Evolutionary conservation across 108 stramenopile species (phyloP).

Genomic region (Skeletonema potamos): DNA sequence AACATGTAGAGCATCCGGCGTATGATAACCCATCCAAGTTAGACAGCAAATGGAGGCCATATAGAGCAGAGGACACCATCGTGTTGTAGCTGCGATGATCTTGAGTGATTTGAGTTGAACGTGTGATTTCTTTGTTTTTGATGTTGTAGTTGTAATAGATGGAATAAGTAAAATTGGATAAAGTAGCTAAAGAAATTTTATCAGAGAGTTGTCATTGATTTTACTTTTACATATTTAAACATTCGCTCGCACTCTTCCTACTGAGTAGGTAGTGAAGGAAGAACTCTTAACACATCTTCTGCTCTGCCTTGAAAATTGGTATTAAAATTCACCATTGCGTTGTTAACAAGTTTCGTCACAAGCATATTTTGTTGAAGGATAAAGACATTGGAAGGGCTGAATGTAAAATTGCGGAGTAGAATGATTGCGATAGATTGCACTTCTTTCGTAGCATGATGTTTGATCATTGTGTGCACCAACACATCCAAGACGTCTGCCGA

Average conservation of each 20-base stretch:
- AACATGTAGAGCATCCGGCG: background rate
- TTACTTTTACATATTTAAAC: background rate
- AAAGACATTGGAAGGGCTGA: constrained; percentile 17
- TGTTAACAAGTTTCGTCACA: constrained; percentile 15
- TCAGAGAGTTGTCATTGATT: no score
- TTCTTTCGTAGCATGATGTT: constrained; percentile 11
- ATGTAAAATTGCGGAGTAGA: constrained; percentile 31
- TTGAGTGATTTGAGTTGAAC: background rate
- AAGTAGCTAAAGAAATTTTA: background rate
- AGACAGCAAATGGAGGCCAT: background rate
- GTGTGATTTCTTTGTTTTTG: background rate
- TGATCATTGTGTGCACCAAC: constrained; percentile 22
- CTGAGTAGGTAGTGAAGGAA: constrained; percentile 1
- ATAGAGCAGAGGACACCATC: background rate
- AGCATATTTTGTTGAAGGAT: constrained; percentile 18
- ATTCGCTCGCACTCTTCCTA: no score
- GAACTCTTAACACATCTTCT: constrained; percentile 28
- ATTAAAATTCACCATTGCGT: constrained; percentile 14
- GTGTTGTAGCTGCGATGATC: background rate
- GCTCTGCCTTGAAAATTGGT: constrained; percentile 19
- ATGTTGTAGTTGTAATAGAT: background rate
- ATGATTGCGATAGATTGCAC: constrained; percentile 35
- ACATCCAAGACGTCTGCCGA: constrained; percentile 15
- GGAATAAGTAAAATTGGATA: no score
- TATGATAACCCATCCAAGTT: background rate